Evolutionary conservation across 495 filamentous ascomycete genomes (phyloP), one percentile per base, ranked within the genome.

Genomic region (Halenospora varia): DNA sequence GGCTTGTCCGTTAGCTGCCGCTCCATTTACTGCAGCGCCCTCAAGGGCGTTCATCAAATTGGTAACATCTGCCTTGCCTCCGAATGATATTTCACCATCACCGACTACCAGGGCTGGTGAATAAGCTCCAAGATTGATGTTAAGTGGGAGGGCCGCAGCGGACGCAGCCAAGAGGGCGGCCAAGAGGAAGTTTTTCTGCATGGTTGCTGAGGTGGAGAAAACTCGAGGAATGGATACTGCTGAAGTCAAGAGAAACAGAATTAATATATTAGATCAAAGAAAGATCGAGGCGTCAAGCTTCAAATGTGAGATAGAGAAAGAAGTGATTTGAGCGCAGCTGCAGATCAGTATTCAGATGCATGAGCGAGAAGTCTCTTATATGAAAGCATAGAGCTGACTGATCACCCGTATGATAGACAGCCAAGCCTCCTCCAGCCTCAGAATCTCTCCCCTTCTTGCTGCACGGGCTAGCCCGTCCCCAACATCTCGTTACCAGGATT

Each of bases 61-160:
- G 35, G 76, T 72, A 9, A 81, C 79, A 64, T 75, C 71, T 70
- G 81, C 75, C 48, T 73, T 73, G 41, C 75, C 74, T 55, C 78
- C 78, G 60, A 82, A 81, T 58, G 78, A 82, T 61, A 82, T 82
- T 70, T 83, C 80, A 72, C 79, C 80, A 75, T 82, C 79, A 81
- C 80, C 80, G 77, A 77, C 77, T 67, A 76, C 68, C 73, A 82
- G 67, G 66, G 80, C 79, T 9, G 80, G 80, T 10, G 80, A 82
- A 64, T 82, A 82, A 35, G 79, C 80, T 25, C 79, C 80, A 41
- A 83, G 72, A 70, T 83, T 83, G 70, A 83, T 83, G 68, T 83
- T 83, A 35, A 83, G 74, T 9, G 80, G 80, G 55, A 83, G 69
- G 40, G 79, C 80, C 48, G 60, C 65, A 53, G 66, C 61, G 55